A percentile compares a stretch with the other conserved stretches of the same genome.
phyloP scores from a whole-genome alignment of 2,329 filamentous ascomycete genomes.

The Colletotrichum sidae region DNA sequence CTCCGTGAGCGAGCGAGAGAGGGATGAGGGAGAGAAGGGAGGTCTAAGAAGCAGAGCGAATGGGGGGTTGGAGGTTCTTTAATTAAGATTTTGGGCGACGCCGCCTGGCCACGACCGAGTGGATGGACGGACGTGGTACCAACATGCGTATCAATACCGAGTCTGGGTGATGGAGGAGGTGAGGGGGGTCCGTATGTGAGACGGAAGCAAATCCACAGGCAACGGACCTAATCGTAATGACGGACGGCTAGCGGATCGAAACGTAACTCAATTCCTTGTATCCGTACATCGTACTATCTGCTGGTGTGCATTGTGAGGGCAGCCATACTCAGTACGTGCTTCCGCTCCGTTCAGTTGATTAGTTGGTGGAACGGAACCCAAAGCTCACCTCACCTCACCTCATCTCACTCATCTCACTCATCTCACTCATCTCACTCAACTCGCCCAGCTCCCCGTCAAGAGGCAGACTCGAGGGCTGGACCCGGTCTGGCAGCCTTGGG shows the following conservation, averaged over 20 bases:
- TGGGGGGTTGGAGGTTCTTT: conserved; percentile 30
- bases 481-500: conserved; percentile 26
- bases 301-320: too few species aligned
- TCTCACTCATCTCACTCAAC: background rate
- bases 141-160: background rate
- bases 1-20: conserved; percentile 30
- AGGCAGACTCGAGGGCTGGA: conserved; percentile 26
- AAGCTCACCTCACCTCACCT: conserved; percentile 10
- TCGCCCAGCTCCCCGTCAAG: too few species aligned
- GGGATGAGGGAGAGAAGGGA: conserved; percentile 18
- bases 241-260: background rate
- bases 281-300: too few species aligned
- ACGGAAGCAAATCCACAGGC: conserved; percentile 6
- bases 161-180: conserved; percentile 6
- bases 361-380: too few species aligned
- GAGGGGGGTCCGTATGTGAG: conserved; percentile 22
- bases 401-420: too few species aligned
- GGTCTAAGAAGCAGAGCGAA: background rate
- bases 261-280: background rate
- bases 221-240: background rate
- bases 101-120: conserved; percentile 6
- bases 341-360: too few species aligned
- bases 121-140: conserved; percentile 9
- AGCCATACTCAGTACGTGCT: too few species aligned
- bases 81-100: conserved; percentile 21